Evolutionary conservation across 805 yeast species (phyloP).

Genomic region (Kregervanrija fluxuum): DNA sequence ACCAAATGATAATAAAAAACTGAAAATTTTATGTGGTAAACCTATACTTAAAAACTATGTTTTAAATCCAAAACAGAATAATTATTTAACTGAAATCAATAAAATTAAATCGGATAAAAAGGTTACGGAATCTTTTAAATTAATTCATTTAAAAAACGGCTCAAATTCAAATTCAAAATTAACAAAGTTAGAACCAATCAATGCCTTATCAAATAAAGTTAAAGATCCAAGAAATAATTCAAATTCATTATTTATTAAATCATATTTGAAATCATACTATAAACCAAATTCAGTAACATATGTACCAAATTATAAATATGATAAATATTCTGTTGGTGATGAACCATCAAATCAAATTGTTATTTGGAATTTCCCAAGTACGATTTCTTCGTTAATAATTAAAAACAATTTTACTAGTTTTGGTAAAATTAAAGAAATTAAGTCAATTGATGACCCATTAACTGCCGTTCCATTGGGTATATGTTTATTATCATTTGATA

Average conservation of each 20-base stretch:
- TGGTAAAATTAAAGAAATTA: constrained; percentile 58
- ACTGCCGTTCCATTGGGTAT: constrained; percentile 78
- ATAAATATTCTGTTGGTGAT: constrained; percentile 67
- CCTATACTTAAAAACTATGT: no score
- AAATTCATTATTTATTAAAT: constrained; percentile 7
- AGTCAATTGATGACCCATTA: constrained; percentile 57
- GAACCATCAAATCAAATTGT: constrained; percentile 67
- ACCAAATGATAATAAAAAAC: no score
- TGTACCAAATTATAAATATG: constrained; percentile 34
- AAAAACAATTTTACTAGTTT: constrained; percentile 50
- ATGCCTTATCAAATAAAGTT: constrained; percentile 4
- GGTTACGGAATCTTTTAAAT: no score
- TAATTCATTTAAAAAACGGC: no score
- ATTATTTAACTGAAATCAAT: no score
- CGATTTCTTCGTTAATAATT: constrained; percentile 38
- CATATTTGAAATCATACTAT: constrained; percentile 4
- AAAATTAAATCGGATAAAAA: no score
- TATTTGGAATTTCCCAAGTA: constrained; percentile 56
- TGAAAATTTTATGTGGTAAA: no score
- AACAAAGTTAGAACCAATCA: constrained; percentile 20
- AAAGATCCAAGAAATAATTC: constrained; percentile 17
- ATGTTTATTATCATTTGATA: constrained; percentile 51
- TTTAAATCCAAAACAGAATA: no score
- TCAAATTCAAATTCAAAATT: constrained; percentile 12
- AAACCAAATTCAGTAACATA: constrained; percentile 14